phyloP scores from a whole-genome alignment of 257 asterid genomes.

The Solanum boliviense region DNA sequence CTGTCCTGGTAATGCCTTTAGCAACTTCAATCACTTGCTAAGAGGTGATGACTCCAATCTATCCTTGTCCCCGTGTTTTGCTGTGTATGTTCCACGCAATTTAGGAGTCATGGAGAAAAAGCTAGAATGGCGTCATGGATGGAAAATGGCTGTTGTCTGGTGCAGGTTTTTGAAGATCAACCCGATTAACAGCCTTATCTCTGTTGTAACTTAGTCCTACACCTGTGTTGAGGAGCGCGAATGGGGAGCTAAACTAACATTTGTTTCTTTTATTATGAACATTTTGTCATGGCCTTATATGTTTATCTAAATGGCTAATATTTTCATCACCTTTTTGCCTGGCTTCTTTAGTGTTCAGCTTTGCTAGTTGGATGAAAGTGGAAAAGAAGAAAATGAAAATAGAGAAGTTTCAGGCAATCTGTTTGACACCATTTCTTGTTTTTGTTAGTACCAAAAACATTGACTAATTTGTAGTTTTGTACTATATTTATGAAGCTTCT shows the following conservation, averaged over 20 bases:
- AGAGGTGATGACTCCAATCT: not conserved
- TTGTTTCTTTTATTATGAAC: not conserved
- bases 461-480: not conserved
- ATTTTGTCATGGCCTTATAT: not conserved
- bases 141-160: not conserved
- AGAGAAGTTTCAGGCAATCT: not conserved
- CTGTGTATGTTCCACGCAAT: not conserved
- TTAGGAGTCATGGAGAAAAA: not conserved
- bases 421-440: not conserved
- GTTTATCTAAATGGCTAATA: not conserved
- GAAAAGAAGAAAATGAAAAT: not conserved
- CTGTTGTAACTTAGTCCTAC: not conserved
- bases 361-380: not conserved
- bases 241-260: not conserved
- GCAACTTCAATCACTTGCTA: constrained; percentile 15
- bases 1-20: constrained; percentile 47
- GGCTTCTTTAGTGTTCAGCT: not conserved
- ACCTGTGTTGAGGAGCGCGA: not conserved
- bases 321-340: not conserved
- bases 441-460: not conserved
- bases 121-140: not conserved
- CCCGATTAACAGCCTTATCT: not conserved
- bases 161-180: not conserved
- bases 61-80: not conserved
- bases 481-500: not conserved